Percentiles rank a stretch among this genome's conserved stretches.
phyloP scores from a whole-genome alignment of 768 basidiomycete species.

The Calocera viscosa region DNA sequence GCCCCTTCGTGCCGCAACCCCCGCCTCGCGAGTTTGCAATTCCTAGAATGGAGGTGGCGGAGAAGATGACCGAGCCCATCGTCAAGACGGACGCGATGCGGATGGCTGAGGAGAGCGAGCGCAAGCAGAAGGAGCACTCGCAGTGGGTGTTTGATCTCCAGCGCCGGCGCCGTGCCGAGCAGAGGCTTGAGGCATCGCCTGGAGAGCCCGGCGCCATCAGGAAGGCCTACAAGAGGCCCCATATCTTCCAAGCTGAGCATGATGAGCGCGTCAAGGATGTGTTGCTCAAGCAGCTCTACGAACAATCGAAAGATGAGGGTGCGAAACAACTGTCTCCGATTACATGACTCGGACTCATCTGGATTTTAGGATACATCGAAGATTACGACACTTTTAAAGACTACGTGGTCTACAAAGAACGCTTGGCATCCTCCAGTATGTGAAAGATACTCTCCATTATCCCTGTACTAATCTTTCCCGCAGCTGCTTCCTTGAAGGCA shows the following conservation, averaged over 20 bases:
- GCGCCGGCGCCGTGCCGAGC: not conserved
- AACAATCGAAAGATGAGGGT: not conserved
- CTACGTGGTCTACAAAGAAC: not conserved
- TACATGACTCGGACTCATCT: too few relatives aligned
- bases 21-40: constrained; percentile 1
- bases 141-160: not conserved
- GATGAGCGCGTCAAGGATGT: not conserved
- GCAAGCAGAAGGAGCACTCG: not conserved
- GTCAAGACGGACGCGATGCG: constrained; percentile 1
- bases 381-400: not conserved
- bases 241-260: not conserved
- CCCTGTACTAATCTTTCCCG: not conserved
- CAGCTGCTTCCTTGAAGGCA: not conserved
- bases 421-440: not conserved
- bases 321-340: not conserved
- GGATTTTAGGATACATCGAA: not conserved
- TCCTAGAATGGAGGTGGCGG: not conserved
- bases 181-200: not conserved
- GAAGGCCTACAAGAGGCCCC: not conserved
- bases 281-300: not conserved
- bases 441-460: not conserved
- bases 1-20: not conserved
- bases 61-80: not conserved
- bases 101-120: not conserved
- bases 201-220: not conserved